phyloP scores from a whole-genome alignment of 108 stramenopile genomes.

The Cyclotella atomus region DNA sequence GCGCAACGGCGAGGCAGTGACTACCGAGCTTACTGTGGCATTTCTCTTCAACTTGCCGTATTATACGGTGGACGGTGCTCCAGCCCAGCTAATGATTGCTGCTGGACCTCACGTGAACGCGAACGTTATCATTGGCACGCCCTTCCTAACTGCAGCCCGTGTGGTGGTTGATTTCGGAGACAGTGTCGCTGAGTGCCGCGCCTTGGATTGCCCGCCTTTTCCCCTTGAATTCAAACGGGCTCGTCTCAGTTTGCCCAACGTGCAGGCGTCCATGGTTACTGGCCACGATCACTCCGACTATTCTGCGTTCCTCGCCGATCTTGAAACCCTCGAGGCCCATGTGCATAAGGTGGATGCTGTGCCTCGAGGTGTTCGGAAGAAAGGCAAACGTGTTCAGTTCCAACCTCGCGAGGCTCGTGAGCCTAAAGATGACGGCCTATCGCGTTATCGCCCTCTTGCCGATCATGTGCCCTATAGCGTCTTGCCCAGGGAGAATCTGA shows the following conservation, averaged over 20 bases:
- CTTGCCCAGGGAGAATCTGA: no score
- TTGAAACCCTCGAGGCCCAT: no score
- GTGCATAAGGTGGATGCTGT: no score
- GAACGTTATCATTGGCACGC: conserved; percentile 3
- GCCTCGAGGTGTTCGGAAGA: no score
- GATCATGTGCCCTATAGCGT: neutral
- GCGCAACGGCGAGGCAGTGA: neutral
- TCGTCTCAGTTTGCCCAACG: neutral
- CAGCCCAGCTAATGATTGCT: neutral
- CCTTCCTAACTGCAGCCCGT: neutral
- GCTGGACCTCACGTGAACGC: conserved; percentile 10
- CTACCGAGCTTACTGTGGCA: conserved; percentile 13
- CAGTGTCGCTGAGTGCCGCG: neutral
- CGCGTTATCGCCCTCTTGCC: neutral
- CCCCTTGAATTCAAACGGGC: neutral
- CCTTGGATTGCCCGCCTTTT: neutral
- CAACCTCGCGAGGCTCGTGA: neutral
- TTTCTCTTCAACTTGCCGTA: conserved; percentile 1
- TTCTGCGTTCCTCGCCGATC: no score
- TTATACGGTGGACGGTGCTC: neutral
- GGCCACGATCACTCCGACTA: no score
- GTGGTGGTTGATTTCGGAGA: conserved; percentile 5
- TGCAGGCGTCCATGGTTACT: neutral
- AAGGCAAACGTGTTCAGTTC: neutral
- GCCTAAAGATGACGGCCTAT: neutral